Evolutionary conservation across 2,329 filamentous ascomycete species (phyloP).

Genomic region (Ramichloridium luteum): DNA sequence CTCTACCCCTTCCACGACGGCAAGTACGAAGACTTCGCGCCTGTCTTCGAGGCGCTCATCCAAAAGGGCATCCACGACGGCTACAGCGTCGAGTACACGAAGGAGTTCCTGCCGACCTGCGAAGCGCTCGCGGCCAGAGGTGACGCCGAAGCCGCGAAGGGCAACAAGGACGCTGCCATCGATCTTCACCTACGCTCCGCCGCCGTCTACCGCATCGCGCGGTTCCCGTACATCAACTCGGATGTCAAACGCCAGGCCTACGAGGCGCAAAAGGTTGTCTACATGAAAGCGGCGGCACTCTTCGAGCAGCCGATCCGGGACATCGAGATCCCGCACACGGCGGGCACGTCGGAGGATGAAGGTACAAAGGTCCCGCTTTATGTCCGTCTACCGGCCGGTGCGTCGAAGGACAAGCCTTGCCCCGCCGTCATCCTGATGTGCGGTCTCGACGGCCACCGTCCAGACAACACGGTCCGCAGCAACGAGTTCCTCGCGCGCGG

Average conservation of each 20-base stretch:
- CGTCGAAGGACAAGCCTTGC: slow-evolving; percentile 21
- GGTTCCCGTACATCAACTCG: slow-evolving; percentile 28
- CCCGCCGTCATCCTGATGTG: slow-evolving; percentile 48
- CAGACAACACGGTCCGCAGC: slow-evolving; percentile 48
- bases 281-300: slow-evolving; percentile 24
- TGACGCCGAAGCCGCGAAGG: slow-evolving; percentile 13
- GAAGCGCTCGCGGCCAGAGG: slow-evolving; percentile 24
- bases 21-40: slow-evolving; percentile 27
- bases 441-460: slow-evolving; percentile 50
- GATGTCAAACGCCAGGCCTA: slow-evolving; percentile 24
- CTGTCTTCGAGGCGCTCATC: slow-evolving; percentile 27
- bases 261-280: slow-evolving; percentile 26
- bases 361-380: slow-evolving; percentile 29
- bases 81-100: slow-evolving; percentile 26
- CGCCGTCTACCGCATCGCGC: slow-evolving; percentile 26
- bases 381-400: slow-evolving; percentile 24
- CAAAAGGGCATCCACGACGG: slow-evolving; percentile 21
- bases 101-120: slow-evolving; percentile 28
- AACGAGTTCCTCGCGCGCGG: slow-evolving; percentile 51
- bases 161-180: slow-evolving; percentile 20
- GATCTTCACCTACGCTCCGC: slow-evolving; percentile 26
- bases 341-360: slow-evolving; percentile 23
- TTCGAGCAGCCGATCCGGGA: slow-evolving; percentile 29
- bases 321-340: slow-evolving; percentile 28
- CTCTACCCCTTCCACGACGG: slow-evolving; percentile 26